phyloP scores from a whole-genome alignment of 1,284 basidiomycete genomes.

The Porphyrellus sp. region DNA sequence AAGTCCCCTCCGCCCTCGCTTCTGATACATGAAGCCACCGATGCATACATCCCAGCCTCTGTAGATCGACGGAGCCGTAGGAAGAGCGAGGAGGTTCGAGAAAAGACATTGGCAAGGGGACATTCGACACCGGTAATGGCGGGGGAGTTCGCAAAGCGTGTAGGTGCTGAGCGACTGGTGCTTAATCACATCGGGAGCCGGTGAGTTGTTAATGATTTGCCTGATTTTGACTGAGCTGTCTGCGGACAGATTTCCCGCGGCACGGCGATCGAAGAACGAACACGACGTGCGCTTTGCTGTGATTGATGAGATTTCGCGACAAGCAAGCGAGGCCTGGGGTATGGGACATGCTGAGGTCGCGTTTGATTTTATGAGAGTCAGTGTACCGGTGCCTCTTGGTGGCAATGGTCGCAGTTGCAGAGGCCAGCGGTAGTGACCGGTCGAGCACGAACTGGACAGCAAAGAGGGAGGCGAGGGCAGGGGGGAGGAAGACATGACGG shows the following conservation, averaged over 20 bases:
- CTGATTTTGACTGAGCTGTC: conserved; percentile 22
- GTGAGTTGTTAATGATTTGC: conserved; percentile 42
- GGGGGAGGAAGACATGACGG: conserved; percentile 1
- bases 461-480: conserved; percentile 1
- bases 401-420: neutral
- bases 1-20: conserved; percentile 47
- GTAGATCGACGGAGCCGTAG: conserved; percentile 50
- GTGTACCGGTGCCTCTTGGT: conserved; percentile 43
- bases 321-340: conserved; percentile 60
- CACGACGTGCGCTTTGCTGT: conserved; percentile 42
- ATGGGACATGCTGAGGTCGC: conserved; percentile 50
- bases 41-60: conserved; percentile 64
- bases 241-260: conserved; percentile 45
- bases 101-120: conserved; percentile 62
- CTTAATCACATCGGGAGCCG: conserved; percentile 83
- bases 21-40: conserved; percentile 82
- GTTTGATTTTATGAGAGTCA: conserved; percentile 65
- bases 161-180: conserved; percentile 65
- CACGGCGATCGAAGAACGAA: conserved; percentile 40
- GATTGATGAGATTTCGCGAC: conserved; percentile 62
- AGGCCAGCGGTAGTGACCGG: neutral
- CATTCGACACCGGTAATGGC: conserved; percentile 86
- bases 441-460: neutral
- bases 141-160: conserved; percentile 68
- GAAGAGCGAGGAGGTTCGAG: conserved; percentile 47